Conservation (phyloP, 345 rosid genomes). For the Syzygium aqueum region DNA sequence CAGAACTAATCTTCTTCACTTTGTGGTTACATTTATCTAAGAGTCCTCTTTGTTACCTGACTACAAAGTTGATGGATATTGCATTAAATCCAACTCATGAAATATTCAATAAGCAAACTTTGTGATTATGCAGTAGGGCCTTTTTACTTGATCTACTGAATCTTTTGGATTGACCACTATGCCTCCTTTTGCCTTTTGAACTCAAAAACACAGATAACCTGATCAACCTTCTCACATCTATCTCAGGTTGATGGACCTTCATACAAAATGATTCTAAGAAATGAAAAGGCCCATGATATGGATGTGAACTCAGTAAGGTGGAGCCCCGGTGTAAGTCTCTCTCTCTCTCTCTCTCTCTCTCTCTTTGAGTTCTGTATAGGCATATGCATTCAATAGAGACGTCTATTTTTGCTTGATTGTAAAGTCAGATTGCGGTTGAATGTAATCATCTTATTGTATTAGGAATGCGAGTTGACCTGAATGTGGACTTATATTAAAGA, state of each 20-base stretch:
- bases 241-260: slow-evolving; percentile 62
- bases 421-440: not conserved
- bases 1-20: not conserved
- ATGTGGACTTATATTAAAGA: not conserved
- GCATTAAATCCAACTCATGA: not conserved
- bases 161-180: not conserved
- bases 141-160: not conserved
- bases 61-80: not conserved
- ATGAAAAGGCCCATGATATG: slow-evolving; percentile 88
- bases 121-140: not conserved
- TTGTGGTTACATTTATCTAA: not conserved
- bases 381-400: not conserved
- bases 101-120: not conserved
- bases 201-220: not conserved
- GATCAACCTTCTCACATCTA: not conserved
- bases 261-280: slow-evolving; percentile 51
- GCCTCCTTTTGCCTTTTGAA: not conserved
- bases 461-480: not conserved
- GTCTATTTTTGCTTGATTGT: not conserved
- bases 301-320: slow-evolving; percentile 83
- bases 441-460: not conserved
- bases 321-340: slow-evolving; percentile 62
- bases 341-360: slow-evolving; percentile 1
- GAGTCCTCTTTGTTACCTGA: not conserved
- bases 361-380: not conserved